Base-by-base conservation (phyloP, 2,329 filamentous ascomycete species). In the Nemania sp. region DNA sequence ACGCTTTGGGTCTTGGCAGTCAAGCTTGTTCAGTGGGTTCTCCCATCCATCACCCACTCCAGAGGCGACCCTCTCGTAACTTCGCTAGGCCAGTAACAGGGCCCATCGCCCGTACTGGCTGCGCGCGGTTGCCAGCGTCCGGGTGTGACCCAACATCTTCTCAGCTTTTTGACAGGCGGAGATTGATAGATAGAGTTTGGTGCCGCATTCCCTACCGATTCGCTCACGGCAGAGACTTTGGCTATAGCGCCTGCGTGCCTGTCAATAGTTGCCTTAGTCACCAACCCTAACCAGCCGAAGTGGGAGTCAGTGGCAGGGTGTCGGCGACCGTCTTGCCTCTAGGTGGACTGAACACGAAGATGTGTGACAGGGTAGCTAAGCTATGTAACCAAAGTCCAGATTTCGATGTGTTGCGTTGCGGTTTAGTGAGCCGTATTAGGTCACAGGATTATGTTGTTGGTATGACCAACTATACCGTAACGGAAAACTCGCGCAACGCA, bases 1-100 rank as follows among this genome's bases (percentile, higher is more conserved):
- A 64, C 35, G 32, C 49, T 27, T 58, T 54, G 13, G 6, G 32
- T 54, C 67, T 67, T 69, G 63, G 67, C 67, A 15, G 18, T 38
- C 59, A 67, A 69, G 67, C 67, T 69, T 69, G 67, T 67, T 69
- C 67, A 67, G 67, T 69, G 67, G 67, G 51, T 29, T 69, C 58
- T n/a, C 29, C 47, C 54, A 22, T 55, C 49, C 49, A 29, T 5
- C 24, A 27, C 10, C 53, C 62, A 15, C 38, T 18, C 38, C 11
- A 15, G 15, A 41, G 38, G 38, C 32, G 32, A 35, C 32, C 32
- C 38, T 41, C 55, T 45, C 51, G 57, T 64, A 51, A 61, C 56
- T 68, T n/a, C 52, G 56, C 66, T 60, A 41, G 52, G 45, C 35
- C 35, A 68, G 66, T 68, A 66, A 68, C 62, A 49, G 57, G 62